Evolutionary conservation across 2,329 filamentous ascomycete species (phyloP).

Genomic region (Dactylonectria macrodidyma): DNA sequence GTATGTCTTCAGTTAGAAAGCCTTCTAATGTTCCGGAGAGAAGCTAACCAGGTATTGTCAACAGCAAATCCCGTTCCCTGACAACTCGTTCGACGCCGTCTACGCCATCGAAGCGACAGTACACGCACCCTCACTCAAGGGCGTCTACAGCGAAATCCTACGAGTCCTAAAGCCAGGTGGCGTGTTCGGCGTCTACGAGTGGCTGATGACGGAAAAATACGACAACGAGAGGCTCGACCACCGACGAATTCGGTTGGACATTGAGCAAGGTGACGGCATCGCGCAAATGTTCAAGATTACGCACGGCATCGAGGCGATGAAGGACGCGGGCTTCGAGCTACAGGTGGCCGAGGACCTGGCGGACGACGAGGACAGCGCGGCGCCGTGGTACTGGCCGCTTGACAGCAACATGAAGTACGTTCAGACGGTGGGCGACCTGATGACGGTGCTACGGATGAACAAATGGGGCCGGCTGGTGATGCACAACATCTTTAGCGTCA

Average conservation of each 20-base stretch:
- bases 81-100: constrained; percentile 90
- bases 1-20: constrained; percentile 50
- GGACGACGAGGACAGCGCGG: constrained; percentile 54
- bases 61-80: constrained; percentile 90
- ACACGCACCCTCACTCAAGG: constrained; percentile 88
- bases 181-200: constrained; percentile 94
- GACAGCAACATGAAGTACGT: constrained; percentile 83
- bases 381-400: constrained; percentile 93
- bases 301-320: constrained; percentile 84
- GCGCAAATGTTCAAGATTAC: constrained; percentile 92
- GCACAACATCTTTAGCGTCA: constrained; percentile 79
- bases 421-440: constrained; percentile 78
- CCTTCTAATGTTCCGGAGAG: neutral
- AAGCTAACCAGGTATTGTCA: neutral
- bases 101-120: constrained; percentile 97
- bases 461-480: constrained; percentile 79
- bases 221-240: constrained; percentile 88
- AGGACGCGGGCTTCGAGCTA: constrained; percentile 86
- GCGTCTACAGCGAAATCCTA: constrained; percentile 92
- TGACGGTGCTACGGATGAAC: constrained; percentile 88
- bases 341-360: constrained; percentile 73
- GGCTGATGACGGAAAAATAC: constrained; percentile 97
- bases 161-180: constrained; percentile 95
- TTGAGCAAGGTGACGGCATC: constrained; percentile 94
- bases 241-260: constrained; percentile 88